A percentile compares a stretch with the other conserved stretches of the same genome.
Conservation (phyloP, 2,329 filamentous ascomycete species). For the Torrubiella hemipterigena region DNA sequence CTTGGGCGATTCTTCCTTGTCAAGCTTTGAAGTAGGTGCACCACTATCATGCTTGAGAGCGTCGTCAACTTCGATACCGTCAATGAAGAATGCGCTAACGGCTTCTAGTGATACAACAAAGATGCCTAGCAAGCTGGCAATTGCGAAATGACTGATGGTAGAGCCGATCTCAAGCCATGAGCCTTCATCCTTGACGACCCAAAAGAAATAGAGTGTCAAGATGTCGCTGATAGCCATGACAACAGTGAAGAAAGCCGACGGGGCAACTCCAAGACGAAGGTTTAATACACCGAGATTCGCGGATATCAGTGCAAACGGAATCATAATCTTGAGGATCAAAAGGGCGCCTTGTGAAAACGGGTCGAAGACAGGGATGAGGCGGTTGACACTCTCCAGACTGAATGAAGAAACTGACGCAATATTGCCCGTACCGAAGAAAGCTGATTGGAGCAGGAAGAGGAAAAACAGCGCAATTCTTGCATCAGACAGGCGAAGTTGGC, state of each 20-base stretch:
- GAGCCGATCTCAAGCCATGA: constrained; percentile 97
- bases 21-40: not conserved
- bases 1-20: too few species aligned
- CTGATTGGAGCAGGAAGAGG: constrained; percentile 86
- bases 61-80: constrained; percentile 58
- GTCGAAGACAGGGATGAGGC: constrained; percentile 84
- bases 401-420: constrained; percentile 90
- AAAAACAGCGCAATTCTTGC: constrained; percentile 86
- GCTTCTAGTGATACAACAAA: constrained; percentile 85
- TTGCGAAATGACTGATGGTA: constrained; percentile 90
- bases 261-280: constrained; percentile 68
- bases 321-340: constrained; percentile 77
- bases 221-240: constrained; percentile 88
- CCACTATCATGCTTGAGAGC: constrained; percentile 4
- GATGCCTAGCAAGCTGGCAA: constrained; percentile 78
- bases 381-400: constrained; percentile 77
- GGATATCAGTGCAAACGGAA: constrained; percentile 85
- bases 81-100: constrained; percentile 71
- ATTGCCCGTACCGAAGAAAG: constrained; percentile 95
- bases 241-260: constrained; percentile 84
- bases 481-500: constrained; percentile 69
- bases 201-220: constrained; percentile 93
- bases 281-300: constrained; percentile 93
- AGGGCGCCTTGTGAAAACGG: constrained; percentile 85
- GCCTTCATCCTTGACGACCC: constrained; percentile 91